A percentile compares a stretch with the other conserved stretches of the same genome.
Conservation (phyloP, 495 filamentous ascomycete species). For the Friedmanniomyces endolithicus region DNA sequence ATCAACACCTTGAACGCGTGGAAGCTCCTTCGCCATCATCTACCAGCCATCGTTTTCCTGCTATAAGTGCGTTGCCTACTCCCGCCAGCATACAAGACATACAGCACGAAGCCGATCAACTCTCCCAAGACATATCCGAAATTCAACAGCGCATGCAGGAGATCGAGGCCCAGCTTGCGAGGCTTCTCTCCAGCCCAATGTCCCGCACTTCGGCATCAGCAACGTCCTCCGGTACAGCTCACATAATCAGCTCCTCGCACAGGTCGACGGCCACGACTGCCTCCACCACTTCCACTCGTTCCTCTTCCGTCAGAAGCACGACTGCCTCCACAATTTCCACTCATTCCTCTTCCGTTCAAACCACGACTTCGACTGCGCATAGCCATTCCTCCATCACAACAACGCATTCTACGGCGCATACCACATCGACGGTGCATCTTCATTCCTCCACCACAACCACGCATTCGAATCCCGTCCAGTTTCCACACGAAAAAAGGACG, state of each 20-base stretch:
- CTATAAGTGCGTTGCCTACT: not conserved
- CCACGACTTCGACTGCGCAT: too few relatives aligned
- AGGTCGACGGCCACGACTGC: not conserved
- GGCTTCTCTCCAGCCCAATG: not conserved
- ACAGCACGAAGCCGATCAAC: not conserved
- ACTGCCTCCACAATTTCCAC: too few relatives aligned
- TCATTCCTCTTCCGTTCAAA: too few relatives aligned
- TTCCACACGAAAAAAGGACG: not conserved
- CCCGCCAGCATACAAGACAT: not conserved
- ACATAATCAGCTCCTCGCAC: too few relatives aligned
- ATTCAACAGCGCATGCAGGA: not conserved
- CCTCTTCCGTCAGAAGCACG: too few relatives aligned
- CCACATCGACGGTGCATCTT: not conserved
- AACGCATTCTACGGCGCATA: not conserved
- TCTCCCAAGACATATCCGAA: not conserved
- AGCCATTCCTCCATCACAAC: too few relatives aligned
- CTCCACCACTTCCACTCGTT: not conserved
- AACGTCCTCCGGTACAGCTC: not conserved
- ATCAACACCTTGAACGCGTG: constrained; percentile 2
- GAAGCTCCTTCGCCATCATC: not conserved
- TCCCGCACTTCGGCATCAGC: not conserved
- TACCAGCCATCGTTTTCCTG: not conserved
- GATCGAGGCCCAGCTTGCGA: not conserved
- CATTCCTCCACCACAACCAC: not conserved
- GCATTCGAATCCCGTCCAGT: not conserved